Conservation (phyloP, 805 yeast species). For the Gaillardinia entomophila region DNA sequence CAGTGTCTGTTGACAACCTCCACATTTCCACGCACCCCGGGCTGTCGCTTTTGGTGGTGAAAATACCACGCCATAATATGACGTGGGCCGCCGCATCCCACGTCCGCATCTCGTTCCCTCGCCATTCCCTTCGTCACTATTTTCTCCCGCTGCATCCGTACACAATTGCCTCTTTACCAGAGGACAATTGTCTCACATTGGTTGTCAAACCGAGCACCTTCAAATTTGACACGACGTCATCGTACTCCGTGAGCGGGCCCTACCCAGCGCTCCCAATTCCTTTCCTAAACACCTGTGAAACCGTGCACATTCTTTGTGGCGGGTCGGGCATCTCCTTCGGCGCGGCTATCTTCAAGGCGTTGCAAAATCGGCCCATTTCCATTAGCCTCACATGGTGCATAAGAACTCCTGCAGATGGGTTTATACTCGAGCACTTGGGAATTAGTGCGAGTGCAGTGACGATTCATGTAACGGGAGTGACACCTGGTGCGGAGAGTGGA, state of each 20-base stretch:
- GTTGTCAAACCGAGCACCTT: constrained; percentile 35
- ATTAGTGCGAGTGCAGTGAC: constrained; percentile 4
- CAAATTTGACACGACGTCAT: constrained; percentile 12
- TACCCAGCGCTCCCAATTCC: constrained; percentile 40
- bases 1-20: constrained; percentile 9
- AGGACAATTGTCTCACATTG: constrained; percentile 27
- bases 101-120: too few species aligned
- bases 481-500: too few species aligned
- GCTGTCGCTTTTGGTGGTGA: constrained; percentile 15
- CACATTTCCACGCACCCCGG: constrained; percentile 7
- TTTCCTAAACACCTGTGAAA: constrained; percentile 44
- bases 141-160: constrained; percentile 63
- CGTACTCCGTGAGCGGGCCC: constrained; percentile 23
- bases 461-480: too few species aligned
- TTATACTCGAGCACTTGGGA: constrained; percentile 36
- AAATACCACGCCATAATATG: too few species aligned
- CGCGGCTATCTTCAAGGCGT: constrained; percentile 43
- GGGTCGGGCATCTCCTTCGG: constrained; percentile 72
- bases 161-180: constrained; percentile 46
- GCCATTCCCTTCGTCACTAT: too few species aligned
- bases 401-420: constrained; percentile 40
- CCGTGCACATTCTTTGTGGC: constrained; percentile 55
- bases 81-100: constrained; percentile 53
- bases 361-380: constrained; percentile 17
- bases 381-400: constrained; percentile 52